Base-by-base conservation (phyloP, 345 rosid species). In the Hevea brasiliensis region DNA sequence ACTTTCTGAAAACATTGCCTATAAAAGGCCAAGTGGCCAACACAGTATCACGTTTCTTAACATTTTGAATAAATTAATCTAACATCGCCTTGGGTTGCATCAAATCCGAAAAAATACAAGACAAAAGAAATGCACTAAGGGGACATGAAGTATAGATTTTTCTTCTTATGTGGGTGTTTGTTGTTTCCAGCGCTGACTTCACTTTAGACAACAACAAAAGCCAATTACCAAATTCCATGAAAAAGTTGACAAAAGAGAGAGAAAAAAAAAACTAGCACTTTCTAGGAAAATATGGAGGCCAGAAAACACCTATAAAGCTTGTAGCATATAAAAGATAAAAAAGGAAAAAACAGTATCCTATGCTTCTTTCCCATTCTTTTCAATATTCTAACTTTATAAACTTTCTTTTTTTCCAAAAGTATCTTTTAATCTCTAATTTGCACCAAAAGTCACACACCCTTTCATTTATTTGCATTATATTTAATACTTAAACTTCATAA, bases 81-180 rank as follows among this genome's bases (percentile, higher is more conserved):
- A n/a, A n/a, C n/a, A n/a, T n/a, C n/a, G n/a, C n/a, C n/a, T n/a
- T n/a, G n/a, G n/a, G n/a, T n/a, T n/a, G n/a, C n/a, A n/a, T n/a
- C 15, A 37, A 61, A 61, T 18, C 66, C 47, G 17, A 35, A 37
- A 61, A 35, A 13, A 32, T 6, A 37, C 11, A 18, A n/a, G 21
- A 37, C 21, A 37, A 60, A 23, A 50, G n/a, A 14, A 4, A 37
- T 55, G 61, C 21, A 2, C 10, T 32, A 29, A 61, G 61, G 58
- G 54, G 27, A 60, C 77, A 64, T 18, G n/a, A 64, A 60, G 68
- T 20, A 21, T 58, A 35, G 53, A 54, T 29, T 40, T n/a, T 54
- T 77, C 73, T 63, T 74, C 61, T 23, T 2, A 62, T 50, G 74
- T 73, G 80, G 76, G 72, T 74, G 76, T 61, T 78, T 70, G 61